These are phyloP conservation scores for Talaromyces sp. DNA, from an alignment of 2,329 filamentous ascomycete genomes.

Conservation along the genomic window DNA sequence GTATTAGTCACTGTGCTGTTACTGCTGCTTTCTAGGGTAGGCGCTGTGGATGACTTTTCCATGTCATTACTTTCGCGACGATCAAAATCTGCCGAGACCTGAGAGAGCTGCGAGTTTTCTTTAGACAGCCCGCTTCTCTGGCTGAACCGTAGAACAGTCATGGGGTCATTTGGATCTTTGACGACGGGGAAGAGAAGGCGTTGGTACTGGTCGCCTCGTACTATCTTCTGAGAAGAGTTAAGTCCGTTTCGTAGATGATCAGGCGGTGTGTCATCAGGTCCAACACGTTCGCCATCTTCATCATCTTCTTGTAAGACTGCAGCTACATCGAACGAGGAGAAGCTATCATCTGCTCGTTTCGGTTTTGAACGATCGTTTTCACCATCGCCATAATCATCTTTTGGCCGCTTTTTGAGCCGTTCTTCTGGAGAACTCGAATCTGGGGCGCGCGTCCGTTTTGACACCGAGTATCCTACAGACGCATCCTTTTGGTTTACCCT, in stretches of 20 bases:
- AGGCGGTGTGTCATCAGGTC: neutral
- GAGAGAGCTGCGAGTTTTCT: slow-evolving; percentile 27
- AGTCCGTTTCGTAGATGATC: slow-evolving; percentile 18
- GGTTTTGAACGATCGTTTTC: neutral
- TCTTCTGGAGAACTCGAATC: neutral
- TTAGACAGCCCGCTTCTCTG: slow-evolving; percentile 57
- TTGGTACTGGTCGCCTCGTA: slow-evolving; percentile 31
- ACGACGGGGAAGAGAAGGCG: slow-evolving; percentile 66
- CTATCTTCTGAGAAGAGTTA: slow-evolving; percentile 26
- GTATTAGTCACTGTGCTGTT: neutral
- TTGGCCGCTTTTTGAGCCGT: slow-evolving; percentile 1
- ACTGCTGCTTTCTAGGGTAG: slow-evolving; percentile 16
- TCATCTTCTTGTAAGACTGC: slow-evolving; percentile 8
- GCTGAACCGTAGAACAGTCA: slow-evolving; percentile 59
- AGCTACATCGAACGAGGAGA: slow-evolving; percentile 13
- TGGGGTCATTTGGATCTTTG: slow-evolving; percentile 66
- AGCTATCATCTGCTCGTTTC: neutral
- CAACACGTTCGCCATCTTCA: neutral
- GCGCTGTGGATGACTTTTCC: slow-evolving; percentile 17
- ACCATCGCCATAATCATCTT: neutral
- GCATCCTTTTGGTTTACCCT: neutral
- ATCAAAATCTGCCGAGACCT: slow-evolving; percentile 8
- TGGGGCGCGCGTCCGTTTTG: neutral
- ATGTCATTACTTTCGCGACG: neutral
- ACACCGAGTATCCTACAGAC: neutral